Conservation (phyloP, 2,329 filamentous ascomycete genomes). For the Furcasterigmium furcatum region DNA sequence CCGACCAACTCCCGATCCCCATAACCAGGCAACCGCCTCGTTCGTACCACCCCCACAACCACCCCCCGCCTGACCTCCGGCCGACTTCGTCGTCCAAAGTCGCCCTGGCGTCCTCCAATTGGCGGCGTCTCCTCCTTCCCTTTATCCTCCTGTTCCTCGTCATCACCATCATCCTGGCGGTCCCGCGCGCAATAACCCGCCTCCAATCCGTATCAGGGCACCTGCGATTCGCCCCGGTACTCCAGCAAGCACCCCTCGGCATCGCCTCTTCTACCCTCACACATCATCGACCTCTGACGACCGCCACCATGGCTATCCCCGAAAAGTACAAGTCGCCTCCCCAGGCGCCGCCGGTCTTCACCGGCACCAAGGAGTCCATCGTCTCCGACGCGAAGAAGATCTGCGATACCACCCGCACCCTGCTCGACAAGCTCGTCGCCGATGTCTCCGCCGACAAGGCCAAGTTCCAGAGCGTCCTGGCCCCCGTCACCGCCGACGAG, state of each 20-base stretch:
- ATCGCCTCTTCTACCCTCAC: slow-evolving; percentile 23
- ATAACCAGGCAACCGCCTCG: no score
- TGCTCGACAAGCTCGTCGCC: slow-evolving; percentile 66
- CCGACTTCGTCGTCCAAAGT: slow-evolving; percentile 1
- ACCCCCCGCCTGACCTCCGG: no score
- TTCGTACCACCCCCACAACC: no score
- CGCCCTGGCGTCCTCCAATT: slow-evolving; percentile 33
- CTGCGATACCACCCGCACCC: slow-evolving; percentile 57
- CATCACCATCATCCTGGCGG: slow-evolving; percentile 63
- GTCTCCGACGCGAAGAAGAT: slow-evolving; percentile 63
- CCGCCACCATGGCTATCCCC: slow-evolving; percentile 58
- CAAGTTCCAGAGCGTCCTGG: slow-evolving; percentile 52
- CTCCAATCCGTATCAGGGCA: slow-evolving; percentile 56
- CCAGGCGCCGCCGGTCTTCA: slow-evolving; percentile 75
- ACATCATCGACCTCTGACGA: slow-evolving; percentile 29
- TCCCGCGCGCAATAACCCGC: slow-evolving; percentile 55
- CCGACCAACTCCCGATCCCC: no score
- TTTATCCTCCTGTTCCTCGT: slow-evolving; percentile 53
- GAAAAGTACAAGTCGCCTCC: slow-evolving; percentile 70
- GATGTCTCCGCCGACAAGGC: slow-evolving; percentile 51
- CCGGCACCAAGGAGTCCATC: slow-evolving; percentile 67
- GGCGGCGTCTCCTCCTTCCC: slow-evolving; percentile 38
- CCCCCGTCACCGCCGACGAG: slow-evolving; percentile 72
- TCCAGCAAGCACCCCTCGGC: slow-evolving; percentile 19
- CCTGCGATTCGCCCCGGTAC: slow-evolving; percentile 35